Evolutionary conservation across 495 filamentous ascomycete species (phyloP), one percentile per base, ranked within the genome.

Genomic region (Aspergillus mulundensis): DNA sequence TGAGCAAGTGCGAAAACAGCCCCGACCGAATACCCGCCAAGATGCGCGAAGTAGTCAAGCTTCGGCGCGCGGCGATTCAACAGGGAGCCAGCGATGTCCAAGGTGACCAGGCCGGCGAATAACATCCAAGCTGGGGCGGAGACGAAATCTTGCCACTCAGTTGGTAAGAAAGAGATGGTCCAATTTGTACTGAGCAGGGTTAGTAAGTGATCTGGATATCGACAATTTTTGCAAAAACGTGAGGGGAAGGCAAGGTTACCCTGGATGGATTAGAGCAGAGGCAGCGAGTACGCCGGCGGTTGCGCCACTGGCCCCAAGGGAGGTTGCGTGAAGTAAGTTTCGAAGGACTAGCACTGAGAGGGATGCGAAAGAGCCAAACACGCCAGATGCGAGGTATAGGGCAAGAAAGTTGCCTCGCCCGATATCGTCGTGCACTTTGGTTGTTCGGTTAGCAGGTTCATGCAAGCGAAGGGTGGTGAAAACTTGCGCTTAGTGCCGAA

Each of bases 321-420:
- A 75, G 15, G 76, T 78, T 7, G 79, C 71, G 3, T 66, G 65
- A 38, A 87, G 77, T 50, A 69, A 64, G 10, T 70, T 67, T 7
- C 65, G 54, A 10, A 91, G 56, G 30, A 91, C 85, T 47, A 81
- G 77, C 28, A 67, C 68, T 11, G 76, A 62, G 47, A 97, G 72
- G 21, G 84, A 86, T 2, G 75, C 67, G 55, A 89, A 80, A 40
- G 85, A 86, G 28, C 84, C 86, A 12, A 89, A 21, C 0, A 81
- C 79, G 39, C 90, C 92, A 3, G 82, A 75, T 0, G 82, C 70
- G 36, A 95, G 61, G 68, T 90, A 95, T 6, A 95, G 73, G 7
- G 86, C 84, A 4, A 98, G 74, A 70, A 97, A 96, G 56, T 85
- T 82, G 38, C 87, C 91, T 18, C 93, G 82, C 39, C 91, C 93